A percentile compares a stretch with the other conserved stretches of the same genome.
phyloP scores from a whole-genome alignment of 768 basidiomycete genomes.

The Phylloporus sp. region DNA sequence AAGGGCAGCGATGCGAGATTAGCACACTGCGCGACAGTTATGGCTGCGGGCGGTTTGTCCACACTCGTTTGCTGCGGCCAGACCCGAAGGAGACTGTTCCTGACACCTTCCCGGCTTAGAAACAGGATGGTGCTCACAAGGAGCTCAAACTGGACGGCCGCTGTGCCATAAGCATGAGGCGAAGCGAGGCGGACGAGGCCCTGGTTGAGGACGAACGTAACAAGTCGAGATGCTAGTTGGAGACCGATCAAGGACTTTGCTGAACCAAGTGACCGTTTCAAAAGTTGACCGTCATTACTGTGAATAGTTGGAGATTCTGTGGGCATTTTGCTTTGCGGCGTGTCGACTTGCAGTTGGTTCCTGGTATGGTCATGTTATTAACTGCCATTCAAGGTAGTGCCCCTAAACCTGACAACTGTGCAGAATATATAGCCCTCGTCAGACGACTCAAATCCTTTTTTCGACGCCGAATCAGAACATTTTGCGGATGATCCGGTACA shows the following conservation, averaged over 20 bases:
- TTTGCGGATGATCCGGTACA: not conserved
- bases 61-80: constrained; percentile 19
- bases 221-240: constrained; percentile 75
- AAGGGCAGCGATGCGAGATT: constrained; percentile 64
- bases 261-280: constrained; percentile 35
- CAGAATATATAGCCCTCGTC: not conserved
- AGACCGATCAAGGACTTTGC: constrained; percentile 72
- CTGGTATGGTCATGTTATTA: constrained; percentile 15
- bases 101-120: constrained; percentile 87
- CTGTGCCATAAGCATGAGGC: constrained; percentile 83
- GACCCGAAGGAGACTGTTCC: constrained; percentile 77
- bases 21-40: constrained; percentile 20
- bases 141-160: constrained; percentile 92
- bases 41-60: not conserved
- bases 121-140: constrained; percentile 87
- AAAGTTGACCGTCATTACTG: constrained; percentile 14
- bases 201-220: constrained; percentile 91
- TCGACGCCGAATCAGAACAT: not conserved
- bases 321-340: constrained; percentile 8
- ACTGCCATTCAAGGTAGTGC: not conserved
- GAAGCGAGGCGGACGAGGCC: constrained; percentile 76
- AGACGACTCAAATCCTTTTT: not conserved
- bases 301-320: not conserved
- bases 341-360: constrained; percentile 3
- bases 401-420: not conserved